These are phyloP conservation scores for Leptodontidium sp. DNA, from an alignment of 2,329 filamentous ascomycete species.

Conservation along the genomic window DNA sequence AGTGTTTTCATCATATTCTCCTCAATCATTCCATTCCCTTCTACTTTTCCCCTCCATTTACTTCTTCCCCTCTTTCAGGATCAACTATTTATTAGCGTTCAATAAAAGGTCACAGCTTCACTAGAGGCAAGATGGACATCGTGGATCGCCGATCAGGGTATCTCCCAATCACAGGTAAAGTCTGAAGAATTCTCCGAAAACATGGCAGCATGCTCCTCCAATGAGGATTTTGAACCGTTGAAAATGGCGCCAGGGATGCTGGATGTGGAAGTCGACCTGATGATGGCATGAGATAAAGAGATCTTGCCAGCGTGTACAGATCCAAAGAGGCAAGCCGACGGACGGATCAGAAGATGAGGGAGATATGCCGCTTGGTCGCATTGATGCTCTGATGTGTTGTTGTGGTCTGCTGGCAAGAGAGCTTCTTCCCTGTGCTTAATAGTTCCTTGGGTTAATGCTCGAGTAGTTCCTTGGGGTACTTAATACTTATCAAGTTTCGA, in stretches of 20 bases:
- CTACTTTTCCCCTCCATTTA: background rate
- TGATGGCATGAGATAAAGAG: background rate
- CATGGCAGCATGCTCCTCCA: background rate
- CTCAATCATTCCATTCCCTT: background rate
- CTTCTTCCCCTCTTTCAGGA: background rate
- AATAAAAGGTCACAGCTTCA: background rate
- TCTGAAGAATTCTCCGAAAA: background rate
- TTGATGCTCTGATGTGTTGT: background rate
- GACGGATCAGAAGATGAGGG: background rate
- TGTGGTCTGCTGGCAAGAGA: conserved; percentile 1
- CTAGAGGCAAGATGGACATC: background rate
- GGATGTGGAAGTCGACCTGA: background rate
- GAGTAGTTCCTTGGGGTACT: no score
- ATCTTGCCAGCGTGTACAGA: conserved; percentile 1
- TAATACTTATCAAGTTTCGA: background rate
- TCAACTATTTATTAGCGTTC: background rate
- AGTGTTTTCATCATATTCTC: background rate
- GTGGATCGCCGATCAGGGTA: conserved; percentile 1
- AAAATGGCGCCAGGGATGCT: conserved; percentile 5
- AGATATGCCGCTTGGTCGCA: background rate
- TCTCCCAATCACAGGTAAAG: background rate
- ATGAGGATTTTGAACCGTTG: background rate
- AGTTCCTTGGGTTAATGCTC: background rate
- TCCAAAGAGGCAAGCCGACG: background rate
- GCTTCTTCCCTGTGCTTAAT: background rate